phyloP scores from a whole-genome alignment of 148 eudicot genomes.

The Spergularia marina region DNA sequence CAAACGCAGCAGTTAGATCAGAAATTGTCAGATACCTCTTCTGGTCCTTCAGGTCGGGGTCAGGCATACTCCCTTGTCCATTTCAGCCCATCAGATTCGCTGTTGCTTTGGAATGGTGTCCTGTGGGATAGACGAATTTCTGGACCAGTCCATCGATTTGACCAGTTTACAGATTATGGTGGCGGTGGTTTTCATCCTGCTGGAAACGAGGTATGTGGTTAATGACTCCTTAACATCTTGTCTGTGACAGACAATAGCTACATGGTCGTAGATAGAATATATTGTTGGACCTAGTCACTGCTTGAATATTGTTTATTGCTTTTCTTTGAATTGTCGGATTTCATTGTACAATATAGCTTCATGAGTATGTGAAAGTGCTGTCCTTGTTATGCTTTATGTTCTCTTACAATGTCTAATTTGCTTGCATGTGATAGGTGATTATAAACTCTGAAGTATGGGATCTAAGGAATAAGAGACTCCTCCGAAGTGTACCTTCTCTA shows the following conservation, averaged over 20 bases:
- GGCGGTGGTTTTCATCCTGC: constrained; percentile 99
- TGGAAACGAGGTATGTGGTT: constrained; percentile 81
- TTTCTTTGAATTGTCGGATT: not conserved
- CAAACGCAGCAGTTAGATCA: constrained; percentile 65
- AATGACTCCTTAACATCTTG: not conserved
- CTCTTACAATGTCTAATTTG: constrained; percentile 3
- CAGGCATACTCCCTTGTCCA: constrained; percentile 70
- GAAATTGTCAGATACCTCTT: constrained; percentile 57
- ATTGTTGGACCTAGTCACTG: not conserved
- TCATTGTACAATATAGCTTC: not conserved
- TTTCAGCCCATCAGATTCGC: constrained; percentile 76
- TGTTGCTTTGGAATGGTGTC: constrained; percentile 95
- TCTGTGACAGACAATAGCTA: not conserved
- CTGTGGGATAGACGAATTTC: constrained; percentile 80
- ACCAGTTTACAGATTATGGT: constrained; percentile 91
- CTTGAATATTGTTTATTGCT: too few species aligned
- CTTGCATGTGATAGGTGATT: constrained; percentile 54
- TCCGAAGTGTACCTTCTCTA: constrained; percentile 80
- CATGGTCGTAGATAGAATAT: not conserved
- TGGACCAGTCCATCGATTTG: constrained; percentile 72
- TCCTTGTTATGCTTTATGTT: not conserved
- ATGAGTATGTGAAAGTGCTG: not conserved
- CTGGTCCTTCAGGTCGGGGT: constrained; percentile 52
- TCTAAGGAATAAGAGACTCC: constrained; percentile 78
- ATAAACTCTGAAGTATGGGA: constrained; percentile 99